A percentile compares a stretch with the other conserved stretches of the same genome.
These are phyloP conservation scores for Volutella citrinella DNA, from an alignment of 2,329 filamentous ascomycete genomes.

Conservation along the genomic window DNA sequence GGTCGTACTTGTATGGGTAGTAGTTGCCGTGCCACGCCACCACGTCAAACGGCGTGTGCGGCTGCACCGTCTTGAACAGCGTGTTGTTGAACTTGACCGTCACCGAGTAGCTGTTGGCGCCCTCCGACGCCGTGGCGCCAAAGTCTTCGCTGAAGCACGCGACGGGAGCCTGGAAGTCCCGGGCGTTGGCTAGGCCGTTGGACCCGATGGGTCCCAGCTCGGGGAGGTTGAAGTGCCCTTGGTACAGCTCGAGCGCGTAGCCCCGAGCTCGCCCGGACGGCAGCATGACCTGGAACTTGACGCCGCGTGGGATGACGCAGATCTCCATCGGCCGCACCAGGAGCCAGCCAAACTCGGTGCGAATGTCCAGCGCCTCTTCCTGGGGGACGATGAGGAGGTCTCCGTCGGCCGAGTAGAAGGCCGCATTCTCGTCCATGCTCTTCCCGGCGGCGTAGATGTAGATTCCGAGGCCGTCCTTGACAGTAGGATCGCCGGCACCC, in stretches of 20 bases:
- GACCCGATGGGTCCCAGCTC: conserved; percentile 72
- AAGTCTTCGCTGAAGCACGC: conserved; percentile 66
- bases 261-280: conserved; percentile 61
- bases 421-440: conserved; percentile 70
- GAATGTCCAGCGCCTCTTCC: conserved; percentile 70
- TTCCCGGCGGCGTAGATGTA: conserved; percentile 76
- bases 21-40: conserved; percentile 81
- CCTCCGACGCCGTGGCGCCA: conserved; percentile 37
- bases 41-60: conserved; percentile 74
- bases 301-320: conserved; percentile 69
- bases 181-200: conserved; percentile 69
- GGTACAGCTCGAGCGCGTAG: conserved; percentile 73
- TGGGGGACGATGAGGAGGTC: conserved; percentile 76
- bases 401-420: conserved; percentile 82
- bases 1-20: conserved; percentile 78
- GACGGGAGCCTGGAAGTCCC: conserved; percentile 73
- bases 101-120: conserved; percentile 42
- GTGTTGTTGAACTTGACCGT: conserved; percentile 65
- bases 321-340: conserved; percentile 79
- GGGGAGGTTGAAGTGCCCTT: conserved; percentile 68
- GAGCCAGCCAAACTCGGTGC: conserved; percentile 72
- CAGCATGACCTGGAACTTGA: conserved; percentile 71
- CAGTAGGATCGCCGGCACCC: conserved; percentile 74
- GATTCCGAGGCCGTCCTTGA: conserved; percentile 77
- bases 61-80: conserved; percentile 63